These are phyloP conservation scores for Xylaria intraflava DNA, from an alignment of 495 filamentous ascomycete genomes.

Conservation along the genomic window DNA sequence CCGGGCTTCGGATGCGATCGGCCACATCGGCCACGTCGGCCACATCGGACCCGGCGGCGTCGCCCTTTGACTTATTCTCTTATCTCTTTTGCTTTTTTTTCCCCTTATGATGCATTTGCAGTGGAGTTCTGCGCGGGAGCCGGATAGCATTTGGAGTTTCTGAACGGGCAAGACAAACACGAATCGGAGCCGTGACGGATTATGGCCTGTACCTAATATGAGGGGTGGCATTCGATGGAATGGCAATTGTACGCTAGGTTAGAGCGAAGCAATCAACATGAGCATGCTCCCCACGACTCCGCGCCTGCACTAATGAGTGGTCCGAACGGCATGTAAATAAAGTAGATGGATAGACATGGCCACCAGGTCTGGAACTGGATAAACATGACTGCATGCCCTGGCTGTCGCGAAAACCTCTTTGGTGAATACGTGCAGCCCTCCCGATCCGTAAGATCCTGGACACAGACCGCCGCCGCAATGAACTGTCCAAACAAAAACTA, in stretches of 20 bases:
- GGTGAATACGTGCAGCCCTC: too few species aligned
- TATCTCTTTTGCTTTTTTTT: background rate
- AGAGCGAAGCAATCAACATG: background rate
- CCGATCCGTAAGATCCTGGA: too few species aligned
- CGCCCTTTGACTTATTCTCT: background rate
- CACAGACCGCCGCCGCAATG: too few species aligned
- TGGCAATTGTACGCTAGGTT: too few species aligned
- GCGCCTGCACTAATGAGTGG: background rate
- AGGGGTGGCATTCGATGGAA: too few species aligned
- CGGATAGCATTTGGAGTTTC: background rate
- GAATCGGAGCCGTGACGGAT: background rate
- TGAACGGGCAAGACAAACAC: background rate
- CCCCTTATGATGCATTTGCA: constrained; percentile 6
- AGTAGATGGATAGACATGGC: too few species aligned
- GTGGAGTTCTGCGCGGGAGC: constrained; percentile 1
- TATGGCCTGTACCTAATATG: background rate
- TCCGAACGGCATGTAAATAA: too few species aligned
- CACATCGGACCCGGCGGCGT: background rate
- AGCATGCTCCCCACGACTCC: background rate
- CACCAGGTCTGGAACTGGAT: too few species aligned
- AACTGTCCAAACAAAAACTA: too few species aligned
- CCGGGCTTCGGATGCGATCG: background rate
- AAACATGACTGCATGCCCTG: too few species aligned
- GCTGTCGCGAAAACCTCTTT: too few species aligned
- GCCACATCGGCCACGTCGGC: background rate